phyloP scores from a whole-genome alignment of 1,284 basidiomycete genomes.

The Hemileia vastatrix region DNA sequence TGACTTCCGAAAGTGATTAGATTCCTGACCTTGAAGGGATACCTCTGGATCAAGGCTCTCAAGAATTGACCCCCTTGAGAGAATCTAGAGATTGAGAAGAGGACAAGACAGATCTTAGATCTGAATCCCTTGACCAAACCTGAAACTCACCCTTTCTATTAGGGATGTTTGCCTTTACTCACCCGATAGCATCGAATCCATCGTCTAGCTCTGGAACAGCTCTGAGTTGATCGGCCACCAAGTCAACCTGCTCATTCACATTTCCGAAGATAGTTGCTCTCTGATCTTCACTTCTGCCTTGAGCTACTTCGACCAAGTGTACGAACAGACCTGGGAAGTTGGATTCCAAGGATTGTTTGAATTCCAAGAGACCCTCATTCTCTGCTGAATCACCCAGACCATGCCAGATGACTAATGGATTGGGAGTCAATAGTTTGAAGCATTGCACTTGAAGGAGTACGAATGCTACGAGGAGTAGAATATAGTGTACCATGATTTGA shows the following conservation, averaged over 20 bases:
- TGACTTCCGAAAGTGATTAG: slow-evolving; percentile 61
- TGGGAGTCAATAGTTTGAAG: neutral
- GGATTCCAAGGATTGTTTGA: slow-evolving; percentile 58
- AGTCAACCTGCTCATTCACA: slow-evolving; percentile 60
- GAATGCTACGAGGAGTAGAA: no score
- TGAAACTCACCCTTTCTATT: no score
- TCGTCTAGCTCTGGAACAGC: slow-evolving; percentile 58
- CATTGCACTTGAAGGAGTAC: neutral
- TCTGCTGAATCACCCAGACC: slow-evolving; percentile 63
- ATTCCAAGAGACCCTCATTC: slow-evolving; percentile 49
- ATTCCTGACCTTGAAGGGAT: slow-evolving; percentile 51
- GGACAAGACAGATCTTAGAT: neutral
- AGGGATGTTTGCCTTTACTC: slow-evolving; percentile 18
- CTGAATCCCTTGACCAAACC: neutral
- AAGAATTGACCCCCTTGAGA: slow-evolving; percentile 65
- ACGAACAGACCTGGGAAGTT: slow-evolving; percentile 76
- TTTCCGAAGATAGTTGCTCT: slow-evolving; percentile 60
- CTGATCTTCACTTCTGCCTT: slow-evolving; percentile 60
- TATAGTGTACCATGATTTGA: no score
- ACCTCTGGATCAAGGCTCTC: slow-evolving; percentile 75
- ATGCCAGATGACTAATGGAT: slow-evolving; percentile 86
- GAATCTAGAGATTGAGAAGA: slow-evolving; percentile 14
- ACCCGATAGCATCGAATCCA: no score
- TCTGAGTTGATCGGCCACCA: slow-evolving; percentile 60
- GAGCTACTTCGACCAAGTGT: slow-evolving; percentile 65